phyloP scores from a whole-genome alignment of 2,329 filamentous ascomycete species.

The Emmonsiellopsis sp. region DNA sequence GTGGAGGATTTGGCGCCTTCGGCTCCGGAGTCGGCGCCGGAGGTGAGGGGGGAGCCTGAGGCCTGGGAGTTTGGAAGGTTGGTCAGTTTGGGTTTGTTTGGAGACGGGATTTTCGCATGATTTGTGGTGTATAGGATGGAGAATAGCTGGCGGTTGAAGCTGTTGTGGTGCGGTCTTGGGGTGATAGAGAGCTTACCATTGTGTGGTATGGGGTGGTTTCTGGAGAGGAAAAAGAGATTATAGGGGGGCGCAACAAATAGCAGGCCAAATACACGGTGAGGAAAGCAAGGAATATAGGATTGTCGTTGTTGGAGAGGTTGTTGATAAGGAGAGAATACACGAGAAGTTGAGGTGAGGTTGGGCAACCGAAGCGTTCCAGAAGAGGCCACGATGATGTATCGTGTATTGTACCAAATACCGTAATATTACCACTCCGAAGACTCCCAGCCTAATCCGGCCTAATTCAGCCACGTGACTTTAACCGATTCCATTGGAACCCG shows the following conservation, averaged over 20 bases:
- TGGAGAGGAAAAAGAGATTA: not conserved
- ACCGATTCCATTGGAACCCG: too few species aligned
- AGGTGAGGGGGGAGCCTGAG: slow-evolving; percentile 35
- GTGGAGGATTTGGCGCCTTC: slow-evolving; percentile 43
- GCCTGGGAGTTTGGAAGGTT: slow-evolving; percentile 16
- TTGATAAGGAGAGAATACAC: not conserved
- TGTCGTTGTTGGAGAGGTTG: not conserved
- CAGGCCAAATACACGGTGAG: not conserved
- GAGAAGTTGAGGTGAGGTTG: not conserved
- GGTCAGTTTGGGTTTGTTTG: not conserved
- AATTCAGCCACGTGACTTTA: too few species aligned
- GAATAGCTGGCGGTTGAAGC: not conserved
- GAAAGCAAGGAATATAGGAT: not conserved
- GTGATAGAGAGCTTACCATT: slow-evolving; percentile 7
- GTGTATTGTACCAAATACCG: not conserved
- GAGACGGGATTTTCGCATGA: not conserved
- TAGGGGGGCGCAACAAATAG: not conserved
- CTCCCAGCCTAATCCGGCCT: too few species aligned
- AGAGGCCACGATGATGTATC: slow-evolving; percentile 9
- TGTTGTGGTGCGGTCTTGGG: not conserved
- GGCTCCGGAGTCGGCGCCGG: slow-evolving; percentile 35
- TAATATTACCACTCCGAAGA: not conserved
- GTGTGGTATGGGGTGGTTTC: not conserved
- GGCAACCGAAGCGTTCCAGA: slow-evolving; percentile 2
- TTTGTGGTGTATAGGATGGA: not conserved